A percentile compares a stretch with the other conserved stretches of the same genome.
These are phyloP conservation scores for Parmales sp. DNA, from an alignment of 108 stramenopile species.

Conservation along the genomic window DNA sequence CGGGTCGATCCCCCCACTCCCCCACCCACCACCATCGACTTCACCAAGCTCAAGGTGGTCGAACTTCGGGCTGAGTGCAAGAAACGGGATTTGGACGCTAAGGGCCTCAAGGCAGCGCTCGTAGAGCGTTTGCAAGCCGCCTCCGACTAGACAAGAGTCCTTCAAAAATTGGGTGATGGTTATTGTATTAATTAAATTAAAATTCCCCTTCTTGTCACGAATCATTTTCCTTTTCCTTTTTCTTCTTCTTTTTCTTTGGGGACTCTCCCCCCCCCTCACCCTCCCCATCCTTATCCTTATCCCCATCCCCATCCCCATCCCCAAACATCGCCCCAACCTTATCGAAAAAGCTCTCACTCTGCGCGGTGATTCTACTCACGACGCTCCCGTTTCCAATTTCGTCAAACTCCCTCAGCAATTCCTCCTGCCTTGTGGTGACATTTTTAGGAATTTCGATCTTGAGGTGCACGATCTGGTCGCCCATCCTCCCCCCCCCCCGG, in stretches of 20 bases:
- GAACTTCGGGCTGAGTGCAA: conserved; percentile 5
- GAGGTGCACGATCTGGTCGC: conserved; percentile 88
- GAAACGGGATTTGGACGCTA: background rate
- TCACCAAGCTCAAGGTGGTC: conserved; percentile 5
- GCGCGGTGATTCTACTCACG: conserved; percentile 45
- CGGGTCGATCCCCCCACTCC: too few relatives aligned
- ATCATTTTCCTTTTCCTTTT: conserved; percentile 20
- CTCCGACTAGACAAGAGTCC: too few relatives aligned
- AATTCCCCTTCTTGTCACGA: too few relatives aligned
- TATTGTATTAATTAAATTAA: too few relatives aligned
- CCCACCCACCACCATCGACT: too few relatives aligned
- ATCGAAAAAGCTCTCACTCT: conserved; percentile 55
- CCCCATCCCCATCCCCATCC: conserved; percentile 49
- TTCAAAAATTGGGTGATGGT: too few relatives aligned
- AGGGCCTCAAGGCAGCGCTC: conserved; percentile 11
- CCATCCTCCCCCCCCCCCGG: conserved; percentile 33
- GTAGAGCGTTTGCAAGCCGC: too few relatives aligned
- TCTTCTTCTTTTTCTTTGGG: conserved; percentile 36
- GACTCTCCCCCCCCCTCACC: conserved; percentile 59
- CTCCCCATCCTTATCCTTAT: conserved; percentile 34
- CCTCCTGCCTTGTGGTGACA: conserved; percentile 77
- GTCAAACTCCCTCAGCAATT: conserved; percentile 82
- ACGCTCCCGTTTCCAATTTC: conserved; percentile 55
- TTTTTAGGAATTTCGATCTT: conserved; percentile 79
- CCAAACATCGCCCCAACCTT: conserved; percentile 64